Base-by-base conservation (phyloP, 768 basidiomycete genomes). In the Trametes cingulata region DNA sequence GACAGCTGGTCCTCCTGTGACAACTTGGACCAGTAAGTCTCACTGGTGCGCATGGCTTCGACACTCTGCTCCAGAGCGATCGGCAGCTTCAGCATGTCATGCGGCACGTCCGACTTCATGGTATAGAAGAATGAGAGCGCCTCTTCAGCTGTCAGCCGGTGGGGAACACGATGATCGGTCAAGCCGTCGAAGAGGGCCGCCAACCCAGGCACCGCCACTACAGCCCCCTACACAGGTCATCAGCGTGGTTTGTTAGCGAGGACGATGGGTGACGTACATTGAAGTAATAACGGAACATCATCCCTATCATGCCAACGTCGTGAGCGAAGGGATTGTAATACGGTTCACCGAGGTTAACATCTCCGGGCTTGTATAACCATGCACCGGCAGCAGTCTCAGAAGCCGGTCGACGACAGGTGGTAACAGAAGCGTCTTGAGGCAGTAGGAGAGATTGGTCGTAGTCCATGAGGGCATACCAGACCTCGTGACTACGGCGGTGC, bases 251-350 rank as follows among this genome's bases (percentile, higher is more conserved):
- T 33, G 29, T 4, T 33, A 4, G 29, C 10, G 10, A 33, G 29
- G 6, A 33, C 6, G 29, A 33, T 4, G 10, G 29, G 6, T 10
- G 29, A 33, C 54, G 3, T 25, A 56, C 54, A 36, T 20, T 12
- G 20, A 59, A 59, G 13, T 45, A 37, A 5, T 4, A 8, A 0
- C 20, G 20, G 17, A 52, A 59, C 3, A 59, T 7, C 10, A 19
- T 27, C 6, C 58, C 58, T 6, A 59, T 33, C 17, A 10, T 19
- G 1, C 29, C 58, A 25, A 59, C 58, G 51, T 52, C 51, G 37
- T 22, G 40, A 6, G 51, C 37, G 22, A 52, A 52, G 9, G 51
- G 51, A 9, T 52, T 52, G 51, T 52, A 52, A 14, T 22, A 25
- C 6, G 51, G 37, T 25, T 39, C 33, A 4, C 36, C 51, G 15